Evolutionary conservation across 805 yeast species (phyloP), one percentile per base, ranked within the genome.

Genomic region (Ogataea trehaloabstinens): DNA sequence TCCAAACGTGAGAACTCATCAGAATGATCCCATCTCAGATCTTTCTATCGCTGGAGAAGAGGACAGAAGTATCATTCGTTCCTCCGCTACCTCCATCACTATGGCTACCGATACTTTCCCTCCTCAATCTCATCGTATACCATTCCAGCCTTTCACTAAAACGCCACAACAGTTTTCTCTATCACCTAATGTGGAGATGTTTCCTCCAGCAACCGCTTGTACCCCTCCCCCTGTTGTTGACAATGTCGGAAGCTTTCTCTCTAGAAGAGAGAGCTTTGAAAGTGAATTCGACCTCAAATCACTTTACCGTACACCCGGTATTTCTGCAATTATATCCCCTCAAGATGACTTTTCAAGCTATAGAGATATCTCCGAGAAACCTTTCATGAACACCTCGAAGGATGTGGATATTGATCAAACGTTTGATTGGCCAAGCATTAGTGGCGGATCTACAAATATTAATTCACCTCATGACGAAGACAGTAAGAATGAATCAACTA

Each of bases 201-300:
- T 58, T 41, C 64, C 63, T 5, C 56, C 63, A 4, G 60, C 58
- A 6, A 39, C 52, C 17, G 63, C 65, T 3, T 57, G 63, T 40
- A 50, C 60, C 15, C 63, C 63, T 3, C 60, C 55, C 8, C 53
- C 55, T 8, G 38, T 29, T n/a, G n/a, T 31, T 13, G 43, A 42
- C 22, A 24, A 15, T 18, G 24, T 28, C 12, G 42, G 27, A 28
- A 49, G 44, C 3, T 30, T 37, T 17, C 18, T 49, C 11, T 47
- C 46, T 18, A 51, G 56, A 37, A 45, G 52, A 31, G 53, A 44
- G 33, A 53, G 52, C 41, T 36, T 46, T 4, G 53, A 46, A 17
- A 49, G 49, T 36, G 56, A 52, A 30, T 41, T 44, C 28, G 53
- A 49, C 32, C 46, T 42, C 35, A 44, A 41, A 17, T 31, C 46